A percentile compares a stretch with the other conserved stretches of the same genome.
These are phyloP conservation scores for Neonectria coccinea DNA, from an alignment of 2,329 filamentous ascomycete genomes.

Conservation along the genomic window DNA sequence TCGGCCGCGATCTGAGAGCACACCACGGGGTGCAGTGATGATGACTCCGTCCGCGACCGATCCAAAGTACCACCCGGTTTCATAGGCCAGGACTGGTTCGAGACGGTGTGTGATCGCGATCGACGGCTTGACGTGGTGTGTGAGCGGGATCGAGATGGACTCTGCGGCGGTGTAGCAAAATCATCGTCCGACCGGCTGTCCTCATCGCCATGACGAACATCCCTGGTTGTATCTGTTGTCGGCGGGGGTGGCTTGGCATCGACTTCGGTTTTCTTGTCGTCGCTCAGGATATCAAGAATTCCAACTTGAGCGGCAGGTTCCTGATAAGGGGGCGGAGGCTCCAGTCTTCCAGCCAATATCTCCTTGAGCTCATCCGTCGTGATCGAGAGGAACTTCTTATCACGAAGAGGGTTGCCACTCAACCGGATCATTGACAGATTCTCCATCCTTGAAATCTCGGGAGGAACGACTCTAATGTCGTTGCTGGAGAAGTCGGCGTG, in stretches of 20 bases:
- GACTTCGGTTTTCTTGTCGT: conserved; percentile 33
- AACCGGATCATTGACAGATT: conserved; percentile 79
- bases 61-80: conserved; percentile 75
- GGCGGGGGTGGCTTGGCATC: conserved; percentile 7
- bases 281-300: conserved; percentile 38
- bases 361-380: conserved; percentile 84
- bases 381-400: conserved; percentile 87
- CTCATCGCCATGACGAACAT: conserved; percentile 50
- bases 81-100: conserved; percentile 65
- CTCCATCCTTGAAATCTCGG: conserved; percentile 84
- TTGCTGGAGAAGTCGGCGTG: conserved; percentile 89
- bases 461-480: conserved; percentile 79
- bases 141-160: conserved; percentile 61
- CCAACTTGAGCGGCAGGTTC: conserved; percentile 45
- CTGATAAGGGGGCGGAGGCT: conserved; percentile 63
- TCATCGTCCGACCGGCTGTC: conserved; percentile 64
- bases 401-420: conserved; percentile 88
- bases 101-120: conserved; percentile 59
- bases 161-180: conserved; percentile 68
- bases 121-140: conserved; percentile 59
- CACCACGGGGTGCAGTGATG: conserved; percentile 68
- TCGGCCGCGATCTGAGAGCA: conserved; percentile 66
- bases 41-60: conserved; percentile 73
- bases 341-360: conserved; percentile 74
- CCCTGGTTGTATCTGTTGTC: not conserved